Evolutionary conservation across 306 rosid genomes (phyloP), one percentile per base, ranked within the genome.

Genomic region (Quercus robur): DNA sequence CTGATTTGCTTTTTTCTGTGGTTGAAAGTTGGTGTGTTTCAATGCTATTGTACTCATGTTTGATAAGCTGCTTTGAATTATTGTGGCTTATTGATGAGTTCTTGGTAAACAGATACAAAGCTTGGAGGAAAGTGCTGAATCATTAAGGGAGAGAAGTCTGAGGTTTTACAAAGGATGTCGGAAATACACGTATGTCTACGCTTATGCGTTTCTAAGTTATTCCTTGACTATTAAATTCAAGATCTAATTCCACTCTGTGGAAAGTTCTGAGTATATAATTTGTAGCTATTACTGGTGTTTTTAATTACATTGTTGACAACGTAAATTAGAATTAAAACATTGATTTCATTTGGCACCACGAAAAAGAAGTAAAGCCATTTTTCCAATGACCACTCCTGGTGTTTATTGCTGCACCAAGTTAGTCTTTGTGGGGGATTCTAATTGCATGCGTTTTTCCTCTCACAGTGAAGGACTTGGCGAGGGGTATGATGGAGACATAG

Each of bases 111-210:
- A 96, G 99, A 96, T 96, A 71, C 99, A 91, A 71, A 41, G 97
- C 90, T 80, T 96, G 97, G 99, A 96, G 94, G 99, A 96, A 82
- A 87, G 97, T 88, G 97, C 98, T 6, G 99, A 96, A 78, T 90
- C 94, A 70, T 82, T 96, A 87, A 84, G 99, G 85, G 99, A 96
- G 79, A 91, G 99, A 86, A 88, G 98, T 80, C 87, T 93, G 74
- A 96, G 80, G 82, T 96, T 96, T 85, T 90, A 88, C 88, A 96
- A 96, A 91, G 99, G 99, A 81, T 91, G 98, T 83, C 90, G 99
- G 87, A 96, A 93, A 86, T 96, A 96, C 87, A 96, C 99, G 99
- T 96, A 96, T 56, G 99, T 87, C 52, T 44, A 61, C 63, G 21
- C 64, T 26, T 78, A 25, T 46, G 38, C 30, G 3, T 23, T 49